Evolutionary conservation across 1,284 basidiomycete species (phyloP), one percentile per base, ranked within the genome.

Genomic region (Sanghuangporus weigelae): DNA sequence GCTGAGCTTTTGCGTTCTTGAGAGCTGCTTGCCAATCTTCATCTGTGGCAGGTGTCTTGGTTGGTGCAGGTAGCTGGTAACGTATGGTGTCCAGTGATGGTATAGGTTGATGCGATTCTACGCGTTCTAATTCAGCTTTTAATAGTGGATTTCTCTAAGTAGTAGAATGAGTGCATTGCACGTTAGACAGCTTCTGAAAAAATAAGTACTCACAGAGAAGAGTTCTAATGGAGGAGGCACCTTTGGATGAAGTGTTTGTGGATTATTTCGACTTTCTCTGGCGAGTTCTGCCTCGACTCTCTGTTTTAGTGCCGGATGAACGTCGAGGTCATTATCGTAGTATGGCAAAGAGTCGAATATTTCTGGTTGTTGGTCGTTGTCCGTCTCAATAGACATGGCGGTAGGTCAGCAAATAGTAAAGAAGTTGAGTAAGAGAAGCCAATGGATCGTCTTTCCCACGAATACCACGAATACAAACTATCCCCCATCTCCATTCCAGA

Each of bases 261-360:
- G 72, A 39, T 81, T 77, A 23, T 79, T 79, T 69, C 84, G 85
- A 51, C 84, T 81, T 72, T 92, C 85, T 21, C 82, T 80, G 35
- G 86, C 86, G 57, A 93, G 76, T 72, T 92, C 88, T 65, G 79
- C 80, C 64, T 90, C 86, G 12, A 94, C 92, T 69, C 86, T 86
- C 69, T 86, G 81, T 70, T 83, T 85, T 65, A 92, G 77, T 63
- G 84, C 75, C 2, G 92, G 89, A 65, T 86, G 83, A 61, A 82
- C 82, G 66, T 96, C 92, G 54, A 96, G 81, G 71, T 98, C 95
- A 72, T 93, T 90, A 78, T 98, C 96, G 71, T 93, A 95, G 77
- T 98, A 98, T 12, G 96, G 94, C 63, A 97, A 81, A 23, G 94
- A 92, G 76, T 97, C 95, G 68, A 94, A 84, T 31, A 84, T 61